Conservation (phyloP, 2,329 filamentous ascomycete genomes). For the Biscogniauxia sp. region DNA sequence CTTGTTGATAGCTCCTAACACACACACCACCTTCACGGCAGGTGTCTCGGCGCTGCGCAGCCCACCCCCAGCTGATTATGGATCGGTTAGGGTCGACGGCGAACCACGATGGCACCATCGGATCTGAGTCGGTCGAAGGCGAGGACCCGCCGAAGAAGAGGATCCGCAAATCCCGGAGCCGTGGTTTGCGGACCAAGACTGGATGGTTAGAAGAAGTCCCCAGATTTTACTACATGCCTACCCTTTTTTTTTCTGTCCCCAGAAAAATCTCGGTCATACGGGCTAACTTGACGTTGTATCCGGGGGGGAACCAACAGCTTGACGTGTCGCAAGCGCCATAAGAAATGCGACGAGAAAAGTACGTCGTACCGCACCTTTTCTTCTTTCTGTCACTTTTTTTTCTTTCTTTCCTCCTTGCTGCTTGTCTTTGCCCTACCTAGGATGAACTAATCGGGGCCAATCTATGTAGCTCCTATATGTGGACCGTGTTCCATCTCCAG, state of each 20-base stretch:
- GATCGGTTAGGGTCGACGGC: slow-evolving; percentile 5
- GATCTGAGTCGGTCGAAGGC: neutral
- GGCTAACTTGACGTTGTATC: neutral
- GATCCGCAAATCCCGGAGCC: slow-evolving; percentile 21
- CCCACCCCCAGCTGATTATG: neutral
- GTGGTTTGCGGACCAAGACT: slow-evolving; percentile 21
- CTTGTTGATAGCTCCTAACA: neutral
- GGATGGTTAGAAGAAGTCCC: slow-evolving; percentile 12
- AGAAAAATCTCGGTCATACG: slow-evolving; percentile 1
- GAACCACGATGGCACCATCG: neutral
- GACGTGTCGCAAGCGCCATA: slow-evolving; percentile 18
- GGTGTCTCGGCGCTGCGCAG: slow-evolving; percentile 5
- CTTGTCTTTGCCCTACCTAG: neutral
- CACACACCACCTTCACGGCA: slow-evolving; percentile 1
- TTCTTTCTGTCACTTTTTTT: no score
- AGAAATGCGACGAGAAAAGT: slow-evolving; percentile 24
- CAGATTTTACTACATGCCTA: neutral
- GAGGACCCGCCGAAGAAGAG: slow-evolving; percentile 14
- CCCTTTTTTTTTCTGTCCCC: neutral
- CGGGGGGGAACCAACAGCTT: slow-evolving; percentile 6
- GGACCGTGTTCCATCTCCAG: slow-evolving; percentile 21
- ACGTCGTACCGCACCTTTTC: slow-evolving; percentile 2
- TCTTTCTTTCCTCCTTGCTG: neutral
- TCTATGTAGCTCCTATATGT: slow-evolving; percentile 16
- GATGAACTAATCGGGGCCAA: neutral